A percentile compares a stretch with the other conserved stretches of the same genome.
These are phyloP conservation scores for Leishmania turanica DNA, from an alignment of 208 protist genomes.

Conservation along the genomic window DNA sequence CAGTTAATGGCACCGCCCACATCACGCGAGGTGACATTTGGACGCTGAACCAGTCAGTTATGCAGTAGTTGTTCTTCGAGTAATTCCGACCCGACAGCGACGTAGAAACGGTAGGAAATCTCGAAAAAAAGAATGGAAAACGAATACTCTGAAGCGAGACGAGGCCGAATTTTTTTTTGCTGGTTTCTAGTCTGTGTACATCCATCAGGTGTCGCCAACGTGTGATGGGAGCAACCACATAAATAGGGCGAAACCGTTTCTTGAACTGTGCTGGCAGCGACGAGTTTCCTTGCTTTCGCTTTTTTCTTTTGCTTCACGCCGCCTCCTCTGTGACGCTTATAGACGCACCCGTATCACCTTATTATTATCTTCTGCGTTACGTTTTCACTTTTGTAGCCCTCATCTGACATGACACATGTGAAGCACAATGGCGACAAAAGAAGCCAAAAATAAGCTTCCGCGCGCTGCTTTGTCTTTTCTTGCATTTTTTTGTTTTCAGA, in stretches of 20 bases:
- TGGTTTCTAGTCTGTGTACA: background rate
- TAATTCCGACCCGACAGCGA: background rate
- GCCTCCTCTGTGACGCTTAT: background rate
- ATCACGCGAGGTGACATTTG: conserved; percentile 46
- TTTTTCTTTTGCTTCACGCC: background rate
- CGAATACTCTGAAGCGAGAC: background rate
- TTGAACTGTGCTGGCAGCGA: background rate
- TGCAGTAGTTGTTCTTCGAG: conserved; percentile 30
- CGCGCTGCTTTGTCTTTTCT: background rate
- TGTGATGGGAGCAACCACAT: background rate
- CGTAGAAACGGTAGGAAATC: background rate
- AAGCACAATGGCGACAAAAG: background rate
- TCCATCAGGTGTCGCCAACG: background rate
- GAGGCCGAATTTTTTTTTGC: background rate
- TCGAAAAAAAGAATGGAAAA: background rate
- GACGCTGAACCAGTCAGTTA: conserved; percentile 42
- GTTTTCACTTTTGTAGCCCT: background rate
- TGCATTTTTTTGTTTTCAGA: background rate
- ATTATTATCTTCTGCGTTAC: background rate
- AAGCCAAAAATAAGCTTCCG: background rate
- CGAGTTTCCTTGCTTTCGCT: background rate
- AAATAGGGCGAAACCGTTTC: background rate
- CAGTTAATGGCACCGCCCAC: conserved; percentile 43
- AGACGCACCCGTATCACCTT: background rate
- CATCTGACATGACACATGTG: background rate